These are phyloP conservation scores for Colletotrichum sp. DNA, from an alignment of 2,329 filamentous ascomycete species.

Conservation along the genomic window DNA sequence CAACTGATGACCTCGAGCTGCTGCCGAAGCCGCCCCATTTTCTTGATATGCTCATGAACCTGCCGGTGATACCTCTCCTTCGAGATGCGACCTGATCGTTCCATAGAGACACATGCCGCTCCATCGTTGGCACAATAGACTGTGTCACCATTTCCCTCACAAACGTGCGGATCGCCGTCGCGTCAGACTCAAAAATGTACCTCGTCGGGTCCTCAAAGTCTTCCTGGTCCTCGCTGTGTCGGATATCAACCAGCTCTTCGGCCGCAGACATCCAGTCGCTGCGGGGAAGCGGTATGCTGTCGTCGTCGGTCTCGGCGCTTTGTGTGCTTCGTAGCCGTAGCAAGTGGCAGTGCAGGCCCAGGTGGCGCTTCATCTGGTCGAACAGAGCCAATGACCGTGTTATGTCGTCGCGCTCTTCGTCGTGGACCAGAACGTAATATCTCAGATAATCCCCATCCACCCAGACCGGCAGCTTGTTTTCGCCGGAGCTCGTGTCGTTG, in stretches of 20 bases:
- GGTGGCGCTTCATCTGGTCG: constrained; percentile 99
- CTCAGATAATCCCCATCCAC: constrained; percentile 90
- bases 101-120: constrained; percentile 88
- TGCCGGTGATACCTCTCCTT: constrained; percentile 84
- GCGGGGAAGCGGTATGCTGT: constrained; percentile 79
- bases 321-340: constrained; percentile 83
- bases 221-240: constrained; percentile 69
- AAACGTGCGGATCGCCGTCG: constrained; percentile 85
- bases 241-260: constrained; percentile 81
- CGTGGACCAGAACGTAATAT: constrained; percentile 96
- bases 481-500: constrained; percentile 79
- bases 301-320: constrained; percentile 88
- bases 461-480: constrained; percentile 78
- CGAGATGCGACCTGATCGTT: constrained; percentile 96
- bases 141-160: constrained; percentile 95
- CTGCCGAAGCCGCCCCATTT: constrained; percentile 85
- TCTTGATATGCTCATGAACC: constrained; percentile 94
- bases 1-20: constrained; percentile 63
- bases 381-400: constrained; percentile 87
- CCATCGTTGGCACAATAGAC: constrained; percentile 95
- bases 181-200: constrained; percentile 92
- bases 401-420: constrained; percentile 95
- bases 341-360: constrained; percentile 93
- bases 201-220: constrained; percentile 74
- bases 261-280: constrained; percentile 89